Conservation (phyloP, 345 rosid genomes). For the Ceriops decandra region DNA sequence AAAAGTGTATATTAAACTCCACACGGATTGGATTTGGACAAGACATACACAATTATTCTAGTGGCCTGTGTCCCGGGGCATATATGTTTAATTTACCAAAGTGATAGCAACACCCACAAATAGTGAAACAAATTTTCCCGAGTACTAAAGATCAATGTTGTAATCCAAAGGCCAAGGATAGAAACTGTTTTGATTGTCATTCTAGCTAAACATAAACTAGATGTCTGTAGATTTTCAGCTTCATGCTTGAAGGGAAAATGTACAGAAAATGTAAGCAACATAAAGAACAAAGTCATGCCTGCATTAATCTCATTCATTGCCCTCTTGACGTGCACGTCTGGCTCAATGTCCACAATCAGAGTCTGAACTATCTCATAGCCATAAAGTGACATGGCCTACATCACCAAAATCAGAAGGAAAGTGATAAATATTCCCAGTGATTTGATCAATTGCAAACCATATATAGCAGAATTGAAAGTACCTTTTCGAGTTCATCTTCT, state of each 20-base stretch:
- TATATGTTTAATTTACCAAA: no score
- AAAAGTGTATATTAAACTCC: neutral
- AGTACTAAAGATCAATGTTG: neutral
- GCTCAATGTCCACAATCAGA: slow-evolving; percentile 26
- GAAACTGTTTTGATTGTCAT: neutral
- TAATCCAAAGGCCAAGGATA: neutral
- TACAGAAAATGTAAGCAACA: neutral
- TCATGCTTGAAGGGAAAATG: neutral
- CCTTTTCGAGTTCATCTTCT: slow-evolving; percentile 21
- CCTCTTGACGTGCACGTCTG: slow-evolving; percentile 23
- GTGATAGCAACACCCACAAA: no score
- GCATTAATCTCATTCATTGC: slow-evolving; percentile 31
- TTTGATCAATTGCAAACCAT: neutral
- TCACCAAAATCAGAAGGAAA: neutral
- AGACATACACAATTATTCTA: neutral
- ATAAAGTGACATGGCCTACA: slow-evolving; percentile 26
- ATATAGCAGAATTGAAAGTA: neutral
- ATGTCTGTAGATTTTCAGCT: no score
- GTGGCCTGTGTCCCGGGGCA: no score
- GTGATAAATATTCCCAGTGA: neutral
- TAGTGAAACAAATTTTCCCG: neutral
- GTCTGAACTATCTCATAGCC: slow-evolving; percentile 27
- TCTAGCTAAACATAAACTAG: no score
- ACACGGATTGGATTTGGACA: neutral
- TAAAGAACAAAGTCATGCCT: neutral